Conservation (phyloP, 352 stramenopile species). For the Pythium volutum region DNA sequence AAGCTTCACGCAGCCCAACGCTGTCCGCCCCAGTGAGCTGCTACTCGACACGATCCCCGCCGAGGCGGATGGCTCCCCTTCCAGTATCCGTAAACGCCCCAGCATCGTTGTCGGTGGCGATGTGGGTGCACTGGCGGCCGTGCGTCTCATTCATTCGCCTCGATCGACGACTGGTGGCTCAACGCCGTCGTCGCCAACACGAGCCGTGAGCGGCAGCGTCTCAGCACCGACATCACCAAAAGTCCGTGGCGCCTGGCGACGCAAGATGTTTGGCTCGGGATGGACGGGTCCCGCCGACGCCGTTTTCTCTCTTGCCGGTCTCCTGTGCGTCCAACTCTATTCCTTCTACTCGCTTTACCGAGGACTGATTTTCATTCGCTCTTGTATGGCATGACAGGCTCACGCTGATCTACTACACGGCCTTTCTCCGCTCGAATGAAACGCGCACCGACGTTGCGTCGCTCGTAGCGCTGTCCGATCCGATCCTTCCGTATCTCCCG, state of each 20-base stretch:
- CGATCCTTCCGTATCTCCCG: slow-evolving; percentile 24
- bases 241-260: slow-evolving; percentile 16
- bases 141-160: slow-evolving; percentile 36
- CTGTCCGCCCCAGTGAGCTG: background rate
- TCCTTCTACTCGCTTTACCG: background rate
- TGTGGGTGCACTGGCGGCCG: slow-evolving; percentile 25
- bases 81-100: slow-evolving; percentile 16
- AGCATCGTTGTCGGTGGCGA: slow-evolving; percentile 36
- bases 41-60: background rate
- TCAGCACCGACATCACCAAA: background rate
- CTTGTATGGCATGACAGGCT: slow-evolving; percentile 17
- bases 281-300: slow-evolving; percentile 20
- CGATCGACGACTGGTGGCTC: slow-evolving; percentile 1
- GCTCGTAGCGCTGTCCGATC: slow-evolving; percentile 29
- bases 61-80: background rate
- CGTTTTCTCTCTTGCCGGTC: slow-evolving; percentile 1
- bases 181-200: background rate
- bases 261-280: slow-evolving; percentile 18
- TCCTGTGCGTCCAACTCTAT: slow-evolving; percentile 4
- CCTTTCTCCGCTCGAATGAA: slow-evolving; percentile 36
- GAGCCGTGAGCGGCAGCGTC: no score
- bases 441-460: slow-evolving; percentile 28
- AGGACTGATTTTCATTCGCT: background rate
- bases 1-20: slow-evolving; percentile 30
- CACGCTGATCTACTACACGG: slow-evolving; percentile 28